A percentile compares a stretch with the other conserved stretches of the same genome.
phyloP scores from a whole-genome alignment of 192 early-diverging fungal genomes.

The Entomortierella beljakovae region DNA sequence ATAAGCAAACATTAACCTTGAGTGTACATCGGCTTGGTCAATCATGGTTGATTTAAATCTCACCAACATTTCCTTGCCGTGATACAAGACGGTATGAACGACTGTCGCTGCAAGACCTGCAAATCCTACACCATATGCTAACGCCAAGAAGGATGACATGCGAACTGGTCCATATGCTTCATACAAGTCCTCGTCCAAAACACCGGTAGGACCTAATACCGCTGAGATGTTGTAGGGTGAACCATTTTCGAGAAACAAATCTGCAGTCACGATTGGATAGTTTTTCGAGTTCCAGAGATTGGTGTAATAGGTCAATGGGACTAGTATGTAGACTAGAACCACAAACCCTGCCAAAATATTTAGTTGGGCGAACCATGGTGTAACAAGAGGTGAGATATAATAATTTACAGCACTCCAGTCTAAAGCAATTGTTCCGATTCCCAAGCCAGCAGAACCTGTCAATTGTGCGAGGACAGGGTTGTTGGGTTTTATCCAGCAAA shows the following conservation, averaged over 20 bases:
- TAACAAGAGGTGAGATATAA: conserved; percentile 56
- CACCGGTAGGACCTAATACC: conserved; percentile 31
- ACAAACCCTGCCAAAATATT: conserved; percentile 63
- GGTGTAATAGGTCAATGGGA: conserved; percentile 59
- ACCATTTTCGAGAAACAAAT: conserved; percentile 45
- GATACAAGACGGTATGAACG: conserved; percentile 67
- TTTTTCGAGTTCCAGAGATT: conserved; percentile 22
- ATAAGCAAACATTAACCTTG: conserved; percentile 72
- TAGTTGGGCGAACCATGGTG: conserved; percentile 55
- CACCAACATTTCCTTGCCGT: conserved; percentile 64
- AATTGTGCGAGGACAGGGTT: conserved; percentile 56
- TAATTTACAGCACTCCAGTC: conserved; percentile 66
- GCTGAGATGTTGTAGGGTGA: conserved; percentile 41
- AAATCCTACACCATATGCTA: conserved; percentile 65
- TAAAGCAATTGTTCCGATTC: conserved; percentile 64
- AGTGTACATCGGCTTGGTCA: conserved; percentile 65
- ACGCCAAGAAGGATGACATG: conserved; percentile 56
- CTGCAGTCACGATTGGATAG: background rate
- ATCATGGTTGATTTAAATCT: conserved; percentile 41
- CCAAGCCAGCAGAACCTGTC: conserved; percentile 57
- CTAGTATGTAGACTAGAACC: conserved; percentile 60
- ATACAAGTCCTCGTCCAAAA: conserved; percentile 56
- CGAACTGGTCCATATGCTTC: conserved; percentile 48
- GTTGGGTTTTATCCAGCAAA: conserved; percentile 60
- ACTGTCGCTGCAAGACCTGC: conserved; percentile 65